Percentiles rank a stretch among this genome's conserved stretches.
phyloP scores from a whole-genome alignment of 345 rosid genomes.

The Syzygium oleosum region DNA sequence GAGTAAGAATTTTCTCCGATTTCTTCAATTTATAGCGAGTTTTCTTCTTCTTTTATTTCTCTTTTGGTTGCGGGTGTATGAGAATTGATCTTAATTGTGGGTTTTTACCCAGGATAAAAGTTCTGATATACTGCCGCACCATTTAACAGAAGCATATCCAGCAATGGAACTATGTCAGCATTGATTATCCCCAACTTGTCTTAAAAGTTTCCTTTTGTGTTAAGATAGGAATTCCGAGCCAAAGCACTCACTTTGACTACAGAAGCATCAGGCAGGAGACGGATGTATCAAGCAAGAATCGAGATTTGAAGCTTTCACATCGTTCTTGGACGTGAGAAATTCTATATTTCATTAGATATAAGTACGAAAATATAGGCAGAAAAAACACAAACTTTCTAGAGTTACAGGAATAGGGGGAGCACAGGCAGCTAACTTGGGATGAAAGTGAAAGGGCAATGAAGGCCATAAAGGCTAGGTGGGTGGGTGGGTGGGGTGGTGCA shows the following conservation, averaged over 20 bases:
- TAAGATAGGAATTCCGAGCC: not conserved
- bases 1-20: not conserved
- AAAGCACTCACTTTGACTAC: not conserved
- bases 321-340: not conserved
- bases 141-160: not conserved
- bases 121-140: not conserved
- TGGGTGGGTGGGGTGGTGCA: not conserved
- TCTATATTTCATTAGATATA: not conserved
- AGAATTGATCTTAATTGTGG: not conserved
- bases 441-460: not conserved
- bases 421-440: not conserved
- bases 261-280: not conserved
- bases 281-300: not conserved
- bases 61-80: not conserved
- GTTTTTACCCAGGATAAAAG: not conserved
- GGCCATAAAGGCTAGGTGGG: not conserved
- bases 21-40: not conserved
- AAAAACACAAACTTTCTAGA: not conserved
- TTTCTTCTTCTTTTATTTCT: not conserved
- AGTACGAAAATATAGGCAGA: not conserved
- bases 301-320: not conserved
- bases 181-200: not conserved
- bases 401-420: not conserved
- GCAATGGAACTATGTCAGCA: not conserved
- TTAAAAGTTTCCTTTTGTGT: not conserved